Evolutionary conservation across 2,329 filamentous ascomycete genomes (phyloP).

Genomic region (Ascosphaera acerosa): DNA sequence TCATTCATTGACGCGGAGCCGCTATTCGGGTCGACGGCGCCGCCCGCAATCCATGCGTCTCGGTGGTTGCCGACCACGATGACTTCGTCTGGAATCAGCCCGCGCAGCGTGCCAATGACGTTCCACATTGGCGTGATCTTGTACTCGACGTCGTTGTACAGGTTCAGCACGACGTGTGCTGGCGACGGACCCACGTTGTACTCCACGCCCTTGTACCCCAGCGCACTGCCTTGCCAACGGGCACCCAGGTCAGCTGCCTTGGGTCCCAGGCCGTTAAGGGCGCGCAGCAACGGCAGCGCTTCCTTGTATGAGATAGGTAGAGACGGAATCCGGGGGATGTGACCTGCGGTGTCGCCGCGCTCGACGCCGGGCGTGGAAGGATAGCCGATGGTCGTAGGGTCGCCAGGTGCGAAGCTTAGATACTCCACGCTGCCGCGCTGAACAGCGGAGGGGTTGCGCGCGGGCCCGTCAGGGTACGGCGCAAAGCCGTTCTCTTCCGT

Average conservation of each 20-base stretch:
- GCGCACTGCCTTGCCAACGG: constrained; percentile 46
- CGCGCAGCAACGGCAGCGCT: constrained; percentile 64
- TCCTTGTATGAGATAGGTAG: constrained; percentile 75
- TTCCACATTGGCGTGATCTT: constrained; percentile 68
- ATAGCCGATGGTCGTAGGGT: constrained; percentile 85
- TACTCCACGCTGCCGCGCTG: constrained; percentile 75
- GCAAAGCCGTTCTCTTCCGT: constrained; percentile 61
- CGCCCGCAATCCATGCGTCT: constrained; percentile 74
- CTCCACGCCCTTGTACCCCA: constrained; percentile 54
- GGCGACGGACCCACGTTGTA: constrained; percentile 74
- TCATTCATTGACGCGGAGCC: constrained; percentile 60
- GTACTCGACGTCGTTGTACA: constrained; percentile 59
- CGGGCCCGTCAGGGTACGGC: constrained; percentile 63
- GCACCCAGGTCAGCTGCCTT: constrained; percentile 47
- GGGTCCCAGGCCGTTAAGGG: constrained; percentile 71
- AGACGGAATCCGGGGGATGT: constrained; percentile 67
- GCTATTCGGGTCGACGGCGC: constrained; percentile 59
- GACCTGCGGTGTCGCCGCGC: constrained; percentile 40
- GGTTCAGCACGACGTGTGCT: constrained; percentile 41
- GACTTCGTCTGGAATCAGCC: constrained; percentile 60
- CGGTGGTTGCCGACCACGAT: constrained; percentile 80
- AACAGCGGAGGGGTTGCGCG: constrained; percentile 65
- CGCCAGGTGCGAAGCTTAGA: constrained; percentile 40
- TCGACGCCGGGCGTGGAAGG: constrained; percentile 75
- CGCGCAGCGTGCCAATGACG: constrained; percentile 78